These are phyloP conservation scores for Fonsecaea nubica DNA, from an alignment of 2,329 filamentous ascomycete species.

Conservation along the genomic window DNA sequence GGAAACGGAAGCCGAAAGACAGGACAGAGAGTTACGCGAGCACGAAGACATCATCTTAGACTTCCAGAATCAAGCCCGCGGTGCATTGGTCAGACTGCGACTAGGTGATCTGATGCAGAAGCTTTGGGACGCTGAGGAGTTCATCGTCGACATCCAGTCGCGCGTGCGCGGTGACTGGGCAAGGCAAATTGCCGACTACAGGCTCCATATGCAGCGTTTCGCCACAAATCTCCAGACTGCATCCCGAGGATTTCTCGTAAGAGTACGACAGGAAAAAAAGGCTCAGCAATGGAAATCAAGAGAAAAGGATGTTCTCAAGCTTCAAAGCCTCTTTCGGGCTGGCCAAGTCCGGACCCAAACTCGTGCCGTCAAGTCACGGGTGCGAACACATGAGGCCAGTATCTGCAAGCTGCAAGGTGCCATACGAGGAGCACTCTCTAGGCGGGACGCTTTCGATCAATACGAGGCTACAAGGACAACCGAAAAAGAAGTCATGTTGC, in stretches of 20 bases:
- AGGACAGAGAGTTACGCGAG: constrained; percentile 80
- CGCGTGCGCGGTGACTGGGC: constrained; percentile 86
- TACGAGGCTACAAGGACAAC: constrained; percentile 68
- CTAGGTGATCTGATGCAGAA: constrained; percentile 84
- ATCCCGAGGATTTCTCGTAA: constrained; percentile 75
- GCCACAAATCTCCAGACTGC: constrained; percentile 80
- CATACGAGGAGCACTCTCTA: constrained; percentile 56
- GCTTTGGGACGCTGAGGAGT: constrained; percentile 84
- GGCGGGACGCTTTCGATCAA: constrained; percentile 55
- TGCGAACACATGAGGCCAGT: constrained; percentile 51
- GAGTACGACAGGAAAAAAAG: constrained; percentile 67
- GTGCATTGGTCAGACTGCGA: constrained; percentile 76
- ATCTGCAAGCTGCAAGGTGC: constrained; percentile 63
- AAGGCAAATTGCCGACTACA: constrained; percentile 81
- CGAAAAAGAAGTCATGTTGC: constrained; percentile 64
- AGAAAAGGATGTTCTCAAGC: constrained; percentile 73
- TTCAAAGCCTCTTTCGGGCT: constrained; percentile 81
- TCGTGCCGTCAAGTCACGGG: constrained; percentile 49
- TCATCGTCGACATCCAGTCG: constrained; percentile 81
- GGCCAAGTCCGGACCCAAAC: constrained; percentile 52
- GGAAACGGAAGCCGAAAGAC: constrained; percentile 88
- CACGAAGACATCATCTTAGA: constrained; percentile 75
- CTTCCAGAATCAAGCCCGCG: constrained; percentile 84
- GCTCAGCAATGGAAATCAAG: constrained; percentile 72
- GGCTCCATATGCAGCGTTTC: constrained; percentile 80